Evolutionary conservation across 495 filamentous ascomycete species (phyloP).

Genomic region (Pyrenopolyporus hunteri): DNA sequence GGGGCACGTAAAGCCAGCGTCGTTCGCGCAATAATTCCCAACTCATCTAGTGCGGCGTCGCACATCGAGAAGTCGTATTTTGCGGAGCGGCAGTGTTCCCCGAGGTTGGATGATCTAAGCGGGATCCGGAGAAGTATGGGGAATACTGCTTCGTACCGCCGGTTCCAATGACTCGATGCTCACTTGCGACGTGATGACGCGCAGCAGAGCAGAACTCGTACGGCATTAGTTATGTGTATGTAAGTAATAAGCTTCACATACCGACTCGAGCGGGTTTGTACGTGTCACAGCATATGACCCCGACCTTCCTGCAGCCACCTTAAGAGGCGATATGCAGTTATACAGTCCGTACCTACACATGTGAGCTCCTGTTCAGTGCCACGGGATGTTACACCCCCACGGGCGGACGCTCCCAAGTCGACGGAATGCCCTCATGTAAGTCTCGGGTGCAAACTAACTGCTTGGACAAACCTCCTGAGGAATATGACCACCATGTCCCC

Average conservation of each 20-base stretch:
- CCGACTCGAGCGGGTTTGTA: neutral
- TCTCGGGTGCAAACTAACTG: conserved; percentile 25
- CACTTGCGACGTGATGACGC: conserved; percentile 16
- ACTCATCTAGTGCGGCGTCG: conserved; percentile 28
- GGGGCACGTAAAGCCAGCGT: conserved; percentile 16
- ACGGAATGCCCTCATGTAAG: conserved; percentile 34
- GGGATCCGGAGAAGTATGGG: conserved; percentile 20
- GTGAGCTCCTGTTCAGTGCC: conserved; percentile 25
- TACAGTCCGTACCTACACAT: conserved; percentile 18
- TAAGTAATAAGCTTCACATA: conserved; percentile 11
- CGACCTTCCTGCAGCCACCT: conserved; percentile 26
- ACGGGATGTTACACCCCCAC: conserved; percentile 31
- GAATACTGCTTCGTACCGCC: conserved; percentile 6
- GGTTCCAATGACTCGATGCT: conserved; percentile 17
- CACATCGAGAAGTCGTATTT: conserved; percentile 19
- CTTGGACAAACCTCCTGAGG: neutral
- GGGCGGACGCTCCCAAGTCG: conserved; percentile 27
- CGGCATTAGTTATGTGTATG: neutral
- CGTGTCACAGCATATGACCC: conserved; percentile 25
- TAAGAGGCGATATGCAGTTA: conserved; percentile 26
- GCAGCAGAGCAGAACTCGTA: conserved; percentile 6
- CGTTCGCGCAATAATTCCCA: conserved; percentile 34
- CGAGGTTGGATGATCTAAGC: conserved; percentile 27
- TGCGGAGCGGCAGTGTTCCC: conserved; percentile 23
- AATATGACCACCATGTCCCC: neutral